Evolutionary conservation across 169 alveolate genomes (phyloP), one percentile per base, ranked within the genome.

Genomic region (Plasmodium cynomolgi): DNA sequence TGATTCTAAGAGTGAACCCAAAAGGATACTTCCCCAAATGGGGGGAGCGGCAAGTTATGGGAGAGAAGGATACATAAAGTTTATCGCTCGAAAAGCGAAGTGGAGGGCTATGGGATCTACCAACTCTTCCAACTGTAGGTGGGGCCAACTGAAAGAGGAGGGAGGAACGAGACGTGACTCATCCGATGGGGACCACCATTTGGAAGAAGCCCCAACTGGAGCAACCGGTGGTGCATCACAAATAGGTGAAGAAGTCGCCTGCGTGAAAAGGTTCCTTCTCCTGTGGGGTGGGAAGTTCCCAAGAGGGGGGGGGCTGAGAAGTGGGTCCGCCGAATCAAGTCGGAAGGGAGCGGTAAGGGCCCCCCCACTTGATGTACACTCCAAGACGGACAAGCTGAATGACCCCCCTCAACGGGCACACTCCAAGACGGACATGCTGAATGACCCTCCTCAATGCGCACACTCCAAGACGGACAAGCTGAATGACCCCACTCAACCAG

Each of bases 61-160:
- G 8, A 33, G 23, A 33, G 56, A 33, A 7, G 29, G 33, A 1
- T 75, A 23, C 56, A 75, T 75, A 17, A 23, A 33, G 6, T 75
- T 75, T 75, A 58, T 88, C 50, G 20, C 81, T 26, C 33, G 83
- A 41, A 77, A 39, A 44, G 82, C 6, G 3, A 79, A 68, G 74
- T 88, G 94, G 91, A 88, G 11, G 33, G 20, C 72, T 15, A 80
- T 80, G 72, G 13, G 54, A 29, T 15, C 11, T 15, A 68, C 77
- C 62, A 8, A 50, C 23, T 15, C 20, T 13, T 20, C 62, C 15
- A 50, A 13, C 62, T 50, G 23, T 50, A 3, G 23, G 23, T 50
- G 62, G 62, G 62, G 62, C 23, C 23, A 50, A 50, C 7, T 3
- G 62, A 50, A 50, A 15, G n/a, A 23, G 37, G 41, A 68, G 15